Evolutionary conservation across 306 rosid genomes (phyloP).

Genomic region (Fragaria vesca): DNA sequence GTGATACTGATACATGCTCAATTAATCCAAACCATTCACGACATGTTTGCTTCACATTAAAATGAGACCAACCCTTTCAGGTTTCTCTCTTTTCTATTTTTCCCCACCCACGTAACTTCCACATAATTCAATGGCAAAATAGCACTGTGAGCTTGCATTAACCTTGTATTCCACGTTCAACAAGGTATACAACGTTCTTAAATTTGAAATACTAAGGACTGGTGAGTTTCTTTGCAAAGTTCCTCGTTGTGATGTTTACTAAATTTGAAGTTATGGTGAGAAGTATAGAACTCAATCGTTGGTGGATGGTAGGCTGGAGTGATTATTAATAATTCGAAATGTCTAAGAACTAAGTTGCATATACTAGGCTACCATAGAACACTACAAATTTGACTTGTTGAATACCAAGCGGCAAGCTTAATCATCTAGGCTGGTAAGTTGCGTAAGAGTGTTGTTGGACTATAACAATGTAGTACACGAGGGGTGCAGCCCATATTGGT

Average conservation of each 20-base stretch:
- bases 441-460: slow-evolving; percentile 56
- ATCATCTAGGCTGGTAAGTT: slow-evolving; percentile 45
- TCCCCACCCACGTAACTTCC: neutral
- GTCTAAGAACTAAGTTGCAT: neutral
- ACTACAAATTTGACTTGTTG: no score
- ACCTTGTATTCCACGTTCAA: neutral
- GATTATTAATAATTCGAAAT: neutral
- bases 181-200: neutral
- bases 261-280: neutral
- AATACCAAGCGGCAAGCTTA: no score
- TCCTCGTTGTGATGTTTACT: neutral
- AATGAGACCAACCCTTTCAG: neutral
- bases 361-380: neutral
- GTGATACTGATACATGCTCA: neutral
- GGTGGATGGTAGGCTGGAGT: neutral
- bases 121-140: neutral
- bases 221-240: neutral
- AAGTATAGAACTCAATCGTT: neutral
- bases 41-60: neutral
- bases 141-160: no score
- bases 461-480: slow-evolving; percentile 34
- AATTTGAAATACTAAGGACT: neutral
- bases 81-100: neutral
- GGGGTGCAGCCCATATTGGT: slow-evolving; percentile 62
- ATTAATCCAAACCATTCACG: neutral